Evolutionary conservation across 192 early-diverging fungal genomes (phyloP).

Genomic region (Dispira parvispora): DNA sequence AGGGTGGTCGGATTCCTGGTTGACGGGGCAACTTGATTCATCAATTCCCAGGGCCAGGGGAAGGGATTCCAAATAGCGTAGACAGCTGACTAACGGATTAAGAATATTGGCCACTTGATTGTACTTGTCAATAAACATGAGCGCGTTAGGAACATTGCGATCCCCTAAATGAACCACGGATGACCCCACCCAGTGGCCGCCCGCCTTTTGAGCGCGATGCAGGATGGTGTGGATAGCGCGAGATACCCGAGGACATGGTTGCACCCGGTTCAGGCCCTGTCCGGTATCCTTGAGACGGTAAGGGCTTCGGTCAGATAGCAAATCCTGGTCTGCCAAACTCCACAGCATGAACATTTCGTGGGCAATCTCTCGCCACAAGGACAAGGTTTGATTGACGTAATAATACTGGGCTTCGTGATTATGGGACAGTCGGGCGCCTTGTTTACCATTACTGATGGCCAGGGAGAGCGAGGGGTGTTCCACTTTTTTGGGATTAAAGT

Average conservation of each 20-base stretch:
- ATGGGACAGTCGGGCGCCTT: conserved; percentile 82
- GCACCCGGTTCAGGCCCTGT: conserved; percentile 92
- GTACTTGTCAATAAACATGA: conserved; percentile 98
- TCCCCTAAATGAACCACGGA: conserved; percentile 96
- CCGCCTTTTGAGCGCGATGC: conserved; percentile 65
- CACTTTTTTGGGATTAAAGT: conserved; percentile 45
- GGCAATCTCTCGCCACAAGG: conserved; percentile 89
- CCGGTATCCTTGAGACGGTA: conserved; percentile 93
- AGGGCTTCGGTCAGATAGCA: conserved; percentile 45
- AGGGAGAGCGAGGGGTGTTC: conserved; percentile 51
- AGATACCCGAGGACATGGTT: conserved; percentile 67
- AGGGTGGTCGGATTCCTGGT: background rate
- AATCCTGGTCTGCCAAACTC: conserved; percentile 74
- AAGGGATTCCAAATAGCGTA: conserved; percentile 54
- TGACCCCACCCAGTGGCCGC: conserved; percentile 83
- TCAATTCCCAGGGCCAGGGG: conserved; percentile 10
- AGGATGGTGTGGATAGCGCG: conserved; percentile 79
- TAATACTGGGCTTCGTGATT: conserved; percentile 84
- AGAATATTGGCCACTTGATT: conserved; percentile 96
- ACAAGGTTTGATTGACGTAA: conserved; percentile 85
- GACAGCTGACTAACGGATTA: conserved; percentile 60
- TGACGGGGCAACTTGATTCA: background rate
- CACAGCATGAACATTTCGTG: conserved; percentile 98
- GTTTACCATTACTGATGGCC: conserved; percentile 62
- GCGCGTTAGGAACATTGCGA: conserved; percentile 94